Evolutionary conservation across 805 yeast genomes (phyloP).

Genomic region (Wickerhamiella nectarea): DNA sequence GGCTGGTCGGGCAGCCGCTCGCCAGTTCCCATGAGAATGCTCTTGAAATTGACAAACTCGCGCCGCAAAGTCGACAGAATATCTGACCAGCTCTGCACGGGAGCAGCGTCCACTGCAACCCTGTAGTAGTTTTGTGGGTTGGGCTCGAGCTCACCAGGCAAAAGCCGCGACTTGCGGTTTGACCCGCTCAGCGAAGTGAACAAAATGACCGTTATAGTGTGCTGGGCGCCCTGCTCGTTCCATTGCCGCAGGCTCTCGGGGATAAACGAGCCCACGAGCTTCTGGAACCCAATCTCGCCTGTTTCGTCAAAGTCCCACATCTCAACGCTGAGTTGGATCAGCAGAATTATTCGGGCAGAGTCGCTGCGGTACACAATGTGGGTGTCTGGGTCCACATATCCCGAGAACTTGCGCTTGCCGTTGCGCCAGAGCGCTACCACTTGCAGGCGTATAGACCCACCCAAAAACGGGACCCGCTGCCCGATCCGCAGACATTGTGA

Average conservation of each 20-base stretch:
- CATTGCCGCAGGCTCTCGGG: constrained; percentile 82
- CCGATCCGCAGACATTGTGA: constrained; percentile 53
- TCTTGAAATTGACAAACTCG: constrained; percentile 74
- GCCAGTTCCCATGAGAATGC: constrained; percentile 41
- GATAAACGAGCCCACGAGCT: constrained; percentile 78
- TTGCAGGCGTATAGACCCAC: constrained; percentile 44
- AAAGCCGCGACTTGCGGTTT: constrained; percentile 24
- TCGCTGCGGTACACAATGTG: constrained; percentile 81
- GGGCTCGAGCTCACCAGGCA: constrained; percentile 57
- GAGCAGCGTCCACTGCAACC: constrained; percentile 91
- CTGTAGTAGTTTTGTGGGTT: constrained; percentile 70
- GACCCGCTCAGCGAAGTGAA: constrained; percentile 64
- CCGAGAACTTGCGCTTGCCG: constrained; percentile 61
- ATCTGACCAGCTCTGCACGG: constrained; percentile 75
- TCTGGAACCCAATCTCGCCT: constrained; percentile 88
- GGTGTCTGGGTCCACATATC: constrained; percentile 58
- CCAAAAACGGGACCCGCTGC: constrained; percentile 49
- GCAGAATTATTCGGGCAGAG: constrained; percentile 67
- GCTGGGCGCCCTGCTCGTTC: constrained; percentile 80
- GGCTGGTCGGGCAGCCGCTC: constrained; percentile 12
- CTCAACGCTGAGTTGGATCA: constrained; percentile 81
- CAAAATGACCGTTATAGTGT: constrained; percentile 73
- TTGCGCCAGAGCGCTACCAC: constrained; percentile 50
- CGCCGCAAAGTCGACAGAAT: constrained; percentile 76
- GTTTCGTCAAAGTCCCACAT: constrained; percentile 98